Percentiles rank a stretch among this genome's conserved stretches.
These are phyloP conservation scores for Diaporthe sp. DNA, from an alignment of 2,329 filamentous ascomycete genomes.

Conservation along the genomic window DNA sequence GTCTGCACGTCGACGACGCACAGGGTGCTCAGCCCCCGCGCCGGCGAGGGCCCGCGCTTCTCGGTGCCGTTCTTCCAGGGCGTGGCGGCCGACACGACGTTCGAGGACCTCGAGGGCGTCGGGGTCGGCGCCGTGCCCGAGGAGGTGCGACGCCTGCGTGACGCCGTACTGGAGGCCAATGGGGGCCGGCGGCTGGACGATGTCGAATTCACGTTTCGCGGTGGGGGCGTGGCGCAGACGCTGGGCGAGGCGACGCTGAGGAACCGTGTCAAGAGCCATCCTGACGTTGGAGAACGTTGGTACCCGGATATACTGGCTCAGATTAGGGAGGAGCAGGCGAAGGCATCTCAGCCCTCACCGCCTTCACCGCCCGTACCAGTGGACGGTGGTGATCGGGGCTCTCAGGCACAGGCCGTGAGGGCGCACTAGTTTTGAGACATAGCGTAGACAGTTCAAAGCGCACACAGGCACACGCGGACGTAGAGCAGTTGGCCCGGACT, in stretches of 20 bases:
- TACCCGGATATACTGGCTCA: constrained; percentile 73
- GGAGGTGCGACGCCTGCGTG: constrained; percentile 71
- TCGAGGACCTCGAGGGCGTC: constrained; percentile 78
- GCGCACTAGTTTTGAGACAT: constrained; percentile 50
- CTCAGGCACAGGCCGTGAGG: constrained; percentile 49
- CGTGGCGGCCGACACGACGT: constrained; percentile 81
- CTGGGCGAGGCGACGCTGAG: constrained; percentile 87
- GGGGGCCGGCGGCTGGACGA: constrained; percentile 73
- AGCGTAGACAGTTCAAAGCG: neutral
- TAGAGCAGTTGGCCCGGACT: neutral
- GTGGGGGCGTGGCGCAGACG: constrained; percentile 73
- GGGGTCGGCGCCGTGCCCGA: constrained; percentile 72
- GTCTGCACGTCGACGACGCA: constrained; percentile 88
- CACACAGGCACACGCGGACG: neutral
- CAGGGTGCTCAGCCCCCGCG: constrained; percentile 79
- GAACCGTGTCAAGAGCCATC: constrained; percentile 88
- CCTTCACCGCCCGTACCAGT: constrained; percentile 39
- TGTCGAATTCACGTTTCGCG: constrained; percentile 88
- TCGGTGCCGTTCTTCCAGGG: constrained; percentile 92
- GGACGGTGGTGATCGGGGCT: constrained; percentile 39
- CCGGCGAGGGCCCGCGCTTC: constrained; percentile 79
- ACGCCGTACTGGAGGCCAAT: constrained; percentile 67
- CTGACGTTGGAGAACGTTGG: constrained; percentile 87
- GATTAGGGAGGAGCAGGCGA: constrained; percentile 69
- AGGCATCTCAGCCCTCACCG: constrained; percentile 46